These are phyloP conservation scores for Porogramme epimiltina DNA, from an alignment of 1,284 basidiomycete species.

Conservation along the genomic window DNA sequence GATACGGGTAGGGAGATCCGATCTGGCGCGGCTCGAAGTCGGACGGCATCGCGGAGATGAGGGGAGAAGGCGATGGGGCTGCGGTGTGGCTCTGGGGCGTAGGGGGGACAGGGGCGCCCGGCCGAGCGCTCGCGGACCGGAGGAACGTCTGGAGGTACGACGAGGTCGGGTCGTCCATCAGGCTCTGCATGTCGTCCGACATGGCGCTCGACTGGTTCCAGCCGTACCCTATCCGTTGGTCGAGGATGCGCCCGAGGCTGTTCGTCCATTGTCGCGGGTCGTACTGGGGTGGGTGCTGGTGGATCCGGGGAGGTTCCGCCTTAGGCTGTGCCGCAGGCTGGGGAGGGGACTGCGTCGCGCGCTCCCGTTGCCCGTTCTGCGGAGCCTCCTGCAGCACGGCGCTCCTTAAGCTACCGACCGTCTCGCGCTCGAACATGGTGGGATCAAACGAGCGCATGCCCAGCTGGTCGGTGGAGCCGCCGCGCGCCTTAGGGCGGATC, in stretches of 20 bases:
- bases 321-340: constrained; percentile 11
- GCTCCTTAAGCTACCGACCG: constrained; percentile 34
- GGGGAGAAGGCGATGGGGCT: constrained; percentile 67
- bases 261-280: constrained; percentile 16
- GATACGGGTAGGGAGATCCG: constrained; percentile 76
- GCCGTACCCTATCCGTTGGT: constrained; percentile 21
- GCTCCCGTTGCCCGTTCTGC: constrained; percentile 18
- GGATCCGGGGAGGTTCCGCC: constrained; percentile 17
- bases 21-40: constrained; percentile 42
- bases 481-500: constrained; percentile 40
- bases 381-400: constrained; percentile 17
- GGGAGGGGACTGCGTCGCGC: constrained; percentile 14
- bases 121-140: constrained; percentile 50
- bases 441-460: constrained; percentile 60
- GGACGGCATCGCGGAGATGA: constrained; percentile 46
- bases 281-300: constrained; percentile 20
- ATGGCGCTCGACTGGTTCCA: constrained; percentile 19
- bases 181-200: constrained; percentile 52
- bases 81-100: constrained; percentile 74
- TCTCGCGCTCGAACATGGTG: constrained; percentile 47
- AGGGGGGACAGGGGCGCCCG: constrained; percentile 72
- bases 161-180: constrained; percentile 56
- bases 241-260: constrained; percentile 13
- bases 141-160: constrained; percentile 61
- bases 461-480: constrained; percentile 59